Evolutionary conservation across 352 stramenopile species (phyloP).

Genomic region (Blastocystis sp.): DNA sequence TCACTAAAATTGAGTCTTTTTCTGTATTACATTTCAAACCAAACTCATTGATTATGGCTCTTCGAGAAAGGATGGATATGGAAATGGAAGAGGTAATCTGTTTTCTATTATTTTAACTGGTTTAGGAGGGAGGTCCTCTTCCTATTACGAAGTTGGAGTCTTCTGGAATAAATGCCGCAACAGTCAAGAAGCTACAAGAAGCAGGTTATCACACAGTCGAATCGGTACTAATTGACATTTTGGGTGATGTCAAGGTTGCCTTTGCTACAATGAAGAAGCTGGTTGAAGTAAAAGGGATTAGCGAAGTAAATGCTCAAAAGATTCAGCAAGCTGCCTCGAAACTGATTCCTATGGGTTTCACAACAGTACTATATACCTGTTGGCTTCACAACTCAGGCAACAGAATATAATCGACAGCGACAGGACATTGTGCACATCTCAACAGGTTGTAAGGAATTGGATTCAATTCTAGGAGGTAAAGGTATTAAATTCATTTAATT

Average conservation of each 20-base stretch:
- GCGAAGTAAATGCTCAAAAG: slow-evolving; percentile 96
- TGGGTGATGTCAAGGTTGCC: slow-evolving; percentile 70
- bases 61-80: not conserved
- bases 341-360: slow-evolving; percentile 96
- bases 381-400: slow-evolving; percentile 73
- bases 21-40: not conserved
- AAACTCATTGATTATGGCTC: not conserved
- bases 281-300: slow-evolving; percentile 97
- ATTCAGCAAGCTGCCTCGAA: slow-evolving; percentile 93
- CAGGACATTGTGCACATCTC: slow-evolving; percentile 89
- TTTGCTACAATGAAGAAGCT: slow-evolving; percentile 94
- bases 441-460: slow-evolving; percentile 84
- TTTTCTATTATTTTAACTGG: not conserved
- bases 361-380: slow-evolving; percentile 81
- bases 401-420: slow-evolving; percentile 80
- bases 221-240: slow-evolving; percentile 73
- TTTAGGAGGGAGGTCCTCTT: slow-evolving; percentile 43
- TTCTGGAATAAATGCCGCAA: slow-evolving; percentile 90
- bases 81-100: not conserved
- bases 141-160: slow-evolving; percentile 80
- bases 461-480: slow-evolving; percentile 82
- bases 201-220: slow-evolving; percentile 95
- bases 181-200: slow-evolving; percentile 96
- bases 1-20: not conserved
- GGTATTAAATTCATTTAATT: not conserved